phyloP scores from a whole-genome alignment of 1,139 yeast species.

The Candida tetrigidarum region DNA sequence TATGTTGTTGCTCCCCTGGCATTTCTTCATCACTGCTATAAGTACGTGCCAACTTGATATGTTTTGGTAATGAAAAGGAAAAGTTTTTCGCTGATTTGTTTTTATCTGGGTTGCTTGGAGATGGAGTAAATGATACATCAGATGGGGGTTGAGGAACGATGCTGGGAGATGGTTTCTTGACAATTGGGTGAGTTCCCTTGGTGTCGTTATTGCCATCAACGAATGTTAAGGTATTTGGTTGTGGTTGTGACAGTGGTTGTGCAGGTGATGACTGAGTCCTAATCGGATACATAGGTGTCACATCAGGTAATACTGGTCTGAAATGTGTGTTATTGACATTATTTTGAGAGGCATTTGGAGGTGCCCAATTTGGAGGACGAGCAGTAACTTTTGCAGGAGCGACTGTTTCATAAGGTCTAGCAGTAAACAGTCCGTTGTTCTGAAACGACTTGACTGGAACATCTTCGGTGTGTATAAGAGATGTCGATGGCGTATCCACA shows the following conservation, averaged over 20 bases:
- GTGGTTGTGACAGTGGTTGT: too few relatives aligned
- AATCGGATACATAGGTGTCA: neutral
- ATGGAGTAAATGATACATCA: too few relatives aligned
- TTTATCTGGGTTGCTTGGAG: neutral
- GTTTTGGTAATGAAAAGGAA: constrained; percentile 2
- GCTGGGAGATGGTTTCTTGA: too few relatives aligned
- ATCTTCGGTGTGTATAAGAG: too few relatives aligned
- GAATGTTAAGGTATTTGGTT: too few relatives aligned
- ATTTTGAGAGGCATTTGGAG: neutral
- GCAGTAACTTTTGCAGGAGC: neutral
- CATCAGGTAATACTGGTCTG: neutral
- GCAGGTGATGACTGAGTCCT: neutral
- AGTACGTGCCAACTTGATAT: neutral
- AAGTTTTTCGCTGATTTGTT: neutral
- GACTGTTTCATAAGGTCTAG: neutral
- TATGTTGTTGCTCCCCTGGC: neutral
- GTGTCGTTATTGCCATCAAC: too few relatives aligned
- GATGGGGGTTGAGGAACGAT: too few relatives aligned
- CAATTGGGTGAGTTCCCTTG: too few relatives aligned
- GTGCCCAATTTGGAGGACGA: neutral
- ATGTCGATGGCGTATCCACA: too few relatives aligned
- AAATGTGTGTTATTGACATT: neutral
- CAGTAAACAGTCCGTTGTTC: neutral
- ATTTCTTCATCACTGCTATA: constrained; percentile 1
- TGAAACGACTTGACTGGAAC: neutral